Evolutionary conservation across 306 rosid genomes (phyloP).

Genomic region (Calophaca sinica): DNA sequence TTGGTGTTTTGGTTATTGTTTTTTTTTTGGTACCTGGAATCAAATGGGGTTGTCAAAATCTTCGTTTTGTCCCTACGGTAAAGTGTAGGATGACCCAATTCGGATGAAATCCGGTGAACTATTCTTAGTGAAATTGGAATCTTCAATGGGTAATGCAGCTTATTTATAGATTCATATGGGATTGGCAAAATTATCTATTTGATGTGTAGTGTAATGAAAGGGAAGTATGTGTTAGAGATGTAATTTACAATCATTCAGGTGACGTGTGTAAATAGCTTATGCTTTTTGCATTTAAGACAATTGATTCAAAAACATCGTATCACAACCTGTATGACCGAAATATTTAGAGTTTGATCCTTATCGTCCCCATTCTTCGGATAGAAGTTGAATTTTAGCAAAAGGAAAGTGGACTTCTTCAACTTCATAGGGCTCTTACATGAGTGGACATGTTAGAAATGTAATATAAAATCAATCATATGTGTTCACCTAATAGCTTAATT

Average conservation of each 20-base stretch:
- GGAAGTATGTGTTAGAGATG: neutral
- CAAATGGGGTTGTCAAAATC: conserved; percentile 28
- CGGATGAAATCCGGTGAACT: conserved; percentile 21
- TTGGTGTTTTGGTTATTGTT: neutral
- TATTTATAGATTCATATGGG: conserved; percentile 27
- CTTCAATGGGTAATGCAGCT: conserved; percentile 35
- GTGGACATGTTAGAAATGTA: too few relatives aligned
- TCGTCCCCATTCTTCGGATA: too few relatives aligned
- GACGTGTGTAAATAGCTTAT: neutral
- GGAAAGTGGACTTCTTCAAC: too few relatives aligned
- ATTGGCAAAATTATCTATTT: conserved; percentile 1
- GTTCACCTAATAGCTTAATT: too few relatives aligned
- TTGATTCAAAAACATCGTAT: neutral
- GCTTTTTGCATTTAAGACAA: neutral
- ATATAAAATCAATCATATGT: too few relatives aligned
- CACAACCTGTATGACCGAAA: neutral
- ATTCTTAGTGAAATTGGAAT: conserved; percentile 18
- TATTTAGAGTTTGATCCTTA: too few relatives aligned
- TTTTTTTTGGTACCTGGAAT: conserved; percentile 5
- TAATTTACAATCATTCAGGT: neutral
- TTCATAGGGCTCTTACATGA: too few relatives aligned
- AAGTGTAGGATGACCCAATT: neutral
- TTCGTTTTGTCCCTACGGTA: neutral
- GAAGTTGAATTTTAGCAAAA: too few relatives aligned
- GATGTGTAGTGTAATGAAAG: neutral